A percentile compares a stretch with the other conserved stretches of the same genome.
Conservation (phyloP, 1,284 basidiomycete genomes). For the Spongispora temasekensis region DNA sequence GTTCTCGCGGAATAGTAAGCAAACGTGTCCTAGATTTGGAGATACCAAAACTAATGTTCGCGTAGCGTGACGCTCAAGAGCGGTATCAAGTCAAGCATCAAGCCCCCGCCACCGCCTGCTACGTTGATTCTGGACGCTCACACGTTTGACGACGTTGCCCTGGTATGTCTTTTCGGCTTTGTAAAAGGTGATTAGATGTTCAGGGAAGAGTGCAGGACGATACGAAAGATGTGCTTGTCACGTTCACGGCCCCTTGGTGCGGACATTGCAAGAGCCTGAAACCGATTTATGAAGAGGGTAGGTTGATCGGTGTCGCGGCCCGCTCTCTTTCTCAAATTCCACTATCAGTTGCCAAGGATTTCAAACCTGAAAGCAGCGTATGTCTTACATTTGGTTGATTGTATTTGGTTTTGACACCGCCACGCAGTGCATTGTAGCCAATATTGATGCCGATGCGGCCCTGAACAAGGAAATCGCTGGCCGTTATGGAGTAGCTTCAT, state of each 20-base stretch:
- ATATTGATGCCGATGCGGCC: constrained; percentile 87
- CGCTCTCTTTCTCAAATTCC: constrained; percentile 17
- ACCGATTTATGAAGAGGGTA: constrained; percentile 79
- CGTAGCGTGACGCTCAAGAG: constrained; percentile 72
- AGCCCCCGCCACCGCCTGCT: constrained; percentile 78
- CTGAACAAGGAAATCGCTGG: constrained; percentile 76
- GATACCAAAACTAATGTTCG: constrained; percentile 2
- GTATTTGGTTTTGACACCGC: constrained; percentile 9
- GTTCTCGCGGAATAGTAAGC: constrained; percentile 74
- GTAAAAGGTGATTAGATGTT: constrained; percentile 9
- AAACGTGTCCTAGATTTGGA: neutral
- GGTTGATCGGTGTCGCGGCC: neutral
- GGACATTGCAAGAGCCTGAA: constrained; percentile 89
- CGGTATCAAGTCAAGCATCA: constrained; percentile 83
- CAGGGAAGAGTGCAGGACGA: constrained; percentile 60
- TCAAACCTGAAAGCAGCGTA: constrained; percentile 77
- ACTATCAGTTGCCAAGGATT: constrained; percentile 67
- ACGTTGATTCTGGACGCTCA: constrained; percentile 68
- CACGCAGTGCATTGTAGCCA: constrained; percentile 79
- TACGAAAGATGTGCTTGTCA: constrained; percentile 84
- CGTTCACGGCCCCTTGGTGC: constrained; percentile 91
- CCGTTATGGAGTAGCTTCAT: constrained; percentile 73
- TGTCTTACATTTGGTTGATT: constrained; percentile 21
- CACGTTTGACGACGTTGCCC: constrained; percentile 76
- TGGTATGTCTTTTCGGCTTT: constrained; percentile 45